Percentiles rank a stretch among this genome's conserved stretches.
phyloP scores from a whole-genome alignment of 768 basidiomycete species.

The Phaeotremella fagi region DNA sequence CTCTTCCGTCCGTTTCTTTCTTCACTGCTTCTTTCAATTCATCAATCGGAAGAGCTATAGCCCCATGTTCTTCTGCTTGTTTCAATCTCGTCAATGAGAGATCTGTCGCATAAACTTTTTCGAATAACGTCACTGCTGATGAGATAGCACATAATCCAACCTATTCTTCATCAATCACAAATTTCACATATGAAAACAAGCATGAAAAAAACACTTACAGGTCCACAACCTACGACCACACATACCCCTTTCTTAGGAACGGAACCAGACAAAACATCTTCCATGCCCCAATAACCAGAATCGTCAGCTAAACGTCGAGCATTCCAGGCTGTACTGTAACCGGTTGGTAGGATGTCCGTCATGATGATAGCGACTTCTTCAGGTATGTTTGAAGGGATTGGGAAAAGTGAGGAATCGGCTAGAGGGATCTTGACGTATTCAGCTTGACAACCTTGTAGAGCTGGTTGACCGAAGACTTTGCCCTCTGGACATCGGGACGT shows the following conservation, averaged over 20 bases:
- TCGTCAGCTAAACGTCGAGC: constrained; percentile 38
- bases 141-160: constrained; percentile 47
- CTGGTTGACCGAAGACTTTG: constrained; percentile 30
- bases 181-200: neutral
- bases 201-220: constrained; percentile 32
- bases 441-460: constrained; percentile 39
- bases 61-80: constrained; percentile 47
- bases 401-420: constrained; percentile 34
- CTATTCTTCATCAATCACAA: constrained; percentile 3
- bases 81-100: constrained; percentile 17
- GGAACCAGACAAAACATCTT: constrained; percentile 5
- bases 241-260: constrained; percentile 22
- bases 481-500: constrained; percentile 35
- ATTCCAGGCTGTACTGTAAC: constrained; percentile 39
- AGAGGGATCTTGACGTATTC: constrained; percentile 40
- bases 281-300: constrained; percentile 12
- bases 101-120: constrained; percentile 40
- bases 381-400: constrained; percentile 29
- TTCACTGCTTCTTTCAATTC: constrained; percentile 20
- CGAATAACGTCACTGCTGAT: constrained; percentile 42
- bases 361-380: constrained; percentile 34
- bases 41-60: constrained; percentile 34
- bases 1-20: constrained; percentile 37
- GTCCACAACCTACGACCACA: constrained; percentile 49
- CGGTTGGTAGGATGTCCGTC: constrained; percentile 48